Base-by-base conservation (phyloP, 1,284 basidiomycete genomes). In the Malassezia globosa region DNA sequence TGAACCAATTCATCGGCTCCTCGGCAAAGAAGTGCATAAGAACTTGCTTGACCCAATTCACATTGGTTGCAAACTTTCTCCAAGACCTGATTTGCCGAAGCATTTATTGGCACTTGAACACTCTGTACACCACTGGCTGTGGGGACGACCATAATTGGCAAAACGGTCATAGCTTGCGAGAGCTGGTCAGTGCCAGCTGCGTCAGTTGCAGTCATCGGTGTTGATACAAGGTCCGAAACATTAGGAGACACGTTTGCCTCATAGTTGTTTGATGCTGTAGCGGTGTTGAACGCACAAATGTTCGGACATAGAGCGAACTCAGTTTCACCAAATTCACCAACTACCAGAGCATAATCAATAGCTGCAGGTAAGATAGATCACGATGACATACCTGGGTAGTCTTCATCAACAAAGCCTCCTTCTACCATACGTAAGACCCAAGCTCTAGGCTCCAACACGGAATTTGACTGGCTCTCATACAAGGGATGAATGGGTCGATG, bases 351-450 rank as follows among this genome's bases (percentile, higher is more conserved):
- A 27, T 92, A 78, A 69, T 96, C 94, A 10, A 94, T 83, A 1
- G 90, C 89, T n/a, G 22, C n/a, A n/a, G n/a, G 19, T 16, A 4
- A 24, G 22, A 3, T 27, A 25, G 11, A 24, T 13, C 13, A 13
- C 7, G 14, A 36, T 16, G n/a, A 38, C 36, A 16, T 29, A 38
- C 35, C 22, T 24, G 94, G 92, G 65, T 92, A 97, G 73, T 99
- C 94, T 69, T 96, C 92, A 69, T 99, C 94, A 0, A 96, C 88
- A 72, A 95, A 88, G 14, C 94, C 94, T 71, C 96, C 89, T 66
- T 99, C 92, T 7, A 90, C 87, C 48, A 97, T 89, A 51, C 88
- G 77, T 72, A 99, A 72, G n/a, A 87, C 82, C 90, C 92, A 99
- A 0, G 86, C 88, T 1, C 85, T 77, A 0, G 86, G 85, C 35